Evolutionary conservation across 257 asterid species (phyloP).

Genomic region (Agastache rugosa): DNA sequence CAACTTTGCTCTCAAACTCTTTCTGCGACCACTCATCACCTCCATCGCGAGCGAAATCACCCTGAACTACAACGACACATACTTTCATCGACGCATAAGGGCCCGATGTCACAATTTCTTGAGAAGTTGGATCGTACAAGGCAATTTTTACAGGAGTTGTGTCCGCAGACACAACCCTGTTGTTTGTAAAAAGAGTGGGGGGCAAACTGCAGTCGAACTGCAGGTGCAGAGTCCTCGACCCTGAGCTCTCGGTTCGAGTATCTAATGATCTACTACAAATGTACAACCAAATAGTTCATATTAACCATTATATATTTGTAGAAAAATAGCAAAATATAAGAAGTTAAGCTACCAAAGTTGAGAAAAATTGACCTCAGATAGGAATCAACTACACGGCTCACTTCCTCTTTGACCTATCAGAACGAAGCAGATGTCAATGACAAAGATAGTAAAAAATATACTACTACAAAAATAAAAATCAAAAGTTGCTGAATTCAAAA

Average conservation of each 20-base stretch:
- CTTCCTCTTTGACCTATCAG: conserved; percentile 66
- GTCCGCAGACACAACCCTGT: conserved; percentile 43
- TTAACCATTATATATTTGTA: no score
- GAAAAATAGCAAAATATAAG: no score
- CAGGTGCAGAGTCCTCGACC: conserved; percentile 49
- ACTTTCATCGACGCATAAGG: conserved; percentile 56
- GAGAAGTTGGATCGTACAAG: conserved; percentile 49
- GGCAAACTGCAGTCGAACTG: conserved; percentile 49
- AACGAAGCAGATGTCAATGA: background rate
- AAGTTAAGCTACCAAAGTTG: background rate
- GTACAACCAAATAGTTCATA: background rate
- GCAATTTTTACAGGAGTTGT: conserved; percentile 40
- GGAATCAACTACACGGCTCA: conserved; percentile 44
- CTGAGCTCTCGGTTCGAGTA: conserved; percentile 39
- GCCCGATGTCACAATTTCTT: conserved; percentile 52
- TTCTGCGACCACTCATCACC: conserved; percentile 59
- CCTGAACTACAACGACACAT: conserved; percentile 56
- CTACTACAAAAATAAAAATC: background rate
- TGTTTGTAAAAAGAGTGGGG: conserved; percentile 55
- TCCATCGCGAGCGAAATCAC: conserved; percentile 57
- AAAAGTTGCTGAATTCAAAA: background rate
- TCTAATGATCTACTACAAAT: conserved; percentile 42
- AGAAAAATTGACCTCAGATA: conserved; percentile 49
- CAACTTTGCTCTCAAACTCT: conserved; percentile 50
- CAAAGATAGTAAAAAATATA: background rate